Base-by-base conservation (phyloP, 2,329 filamentous ascomycete genomes). In the Talaromyces albobiverticillius region DNA sequence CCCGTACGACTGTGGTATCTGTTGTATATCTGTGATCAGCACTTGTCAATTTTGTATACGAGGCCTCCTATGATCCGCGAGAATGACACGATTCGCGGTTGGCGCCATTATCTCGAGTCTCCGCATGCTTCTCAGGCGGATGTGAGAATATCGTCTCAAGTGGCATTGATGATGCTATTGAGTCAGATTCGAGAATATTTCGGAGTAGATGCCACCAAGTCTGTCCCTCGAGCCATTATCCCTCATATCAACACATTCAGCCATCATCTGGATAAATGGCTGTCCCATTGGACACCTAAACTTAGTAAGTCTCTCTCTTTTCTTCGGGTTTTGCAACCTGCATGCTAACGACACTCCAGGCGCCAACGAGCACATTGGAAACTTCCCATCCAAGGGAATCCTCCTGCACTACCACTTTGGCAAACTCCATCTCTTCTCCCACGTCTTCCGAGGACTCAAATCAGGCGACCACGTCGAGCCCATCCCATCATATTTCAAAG, bases 381-480 rank as follows among this genome's bases (percentile, higher is more conserved):
- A 73, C n/a, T 79, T 78, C 57, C 77, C 77, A 1, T 68, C 72
- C 20, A 73, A 76, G 49, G 77, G 76, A 7, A 70, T 77, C 16
- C 67, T 68, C 25, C 62, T 79, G 20, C 75, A 79, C 57, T 77
- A 76, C 50, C 70, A 79, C 55, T 79, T 78, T 61, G 76, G 75
- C 5, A 72, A 76, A 53, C 65, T 79, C 2, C 75, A 78, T 45
- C 65, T 79, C 1, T 73, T 75, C 22, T 76, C 78, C 5, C 74
- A 77, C 45, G 75, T 76, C 11, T 71, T 79, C 26, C 71, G 76
- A 18, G 73, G 75, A 2, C 66, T 77, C 3, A 57, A 57, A 31
- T 54, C 46, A 1, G 55, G 46, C 10, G 51, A 53, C 11, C 62
- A 64, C n/a, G 56, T 64, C 56, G 54, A 71, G 65, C 58, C 70